Base-by-base conservation (phyloP, 257 asterid species). In the Scutellaria galericulata region DNA sequence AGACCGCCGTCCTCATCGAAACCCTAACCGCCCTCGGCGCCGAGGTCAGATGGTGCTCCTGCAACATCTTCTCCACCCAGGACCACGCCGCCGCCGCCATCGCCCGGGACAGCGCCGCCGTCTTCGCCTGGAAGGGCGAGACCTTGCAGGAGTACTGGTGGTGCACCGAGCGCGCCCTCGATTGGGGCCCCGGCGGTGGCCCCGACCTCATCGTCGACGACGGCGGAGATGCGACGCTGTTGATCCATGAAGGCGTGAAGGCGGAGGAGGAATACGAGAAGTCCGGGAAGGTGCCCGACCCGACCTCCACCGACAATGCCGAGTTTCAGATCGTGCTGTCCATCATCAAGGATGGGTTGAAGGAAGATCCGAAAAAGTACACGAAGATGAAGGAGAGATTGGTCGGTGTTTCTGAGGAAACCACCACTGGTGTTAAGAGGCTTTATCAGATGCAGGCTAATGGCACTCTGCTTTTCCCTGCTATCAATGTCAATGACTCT, bases 321-420 rank as follows among this genome's bases (percentile, higher is more conserved):
- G 85, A 81, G 80, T 81, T 81, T 48, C 82, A 81, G 80, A 65
- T 81, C 10, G 85, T 81, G 39, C 73, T 81, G 22, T 69, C 80
- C 6, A 64, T 81, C 0, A 77, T 81, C 9, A 77, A 80, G 46
- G 85, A 81, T 42, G 80, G 82, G 11, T 24, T 81, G 39, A 78
- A 75, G 72, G 46, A 44, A 0, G 83, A 81, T 47, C 86, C 86
- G 6, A 71, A 56, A 37, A 82, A 68, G 81, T 82, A 82, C 9
- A 75, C 70, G 15, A 82, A 52, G 66, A 82, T 82, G 86, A 82
- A 78, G 81, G 79, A 82, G 72, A 78, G 79, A 58, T 66, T 78
- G 74, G 86, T 82, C 31, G 86, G 86, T 46, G 86, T 82, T 50
- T 82, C 86, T 35, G 86, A 82, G 72, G 86, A 82, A 50, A 82